Conservation (phyloP, 1,284 basidiomycete species). For the Trametes sp. region DNA sequence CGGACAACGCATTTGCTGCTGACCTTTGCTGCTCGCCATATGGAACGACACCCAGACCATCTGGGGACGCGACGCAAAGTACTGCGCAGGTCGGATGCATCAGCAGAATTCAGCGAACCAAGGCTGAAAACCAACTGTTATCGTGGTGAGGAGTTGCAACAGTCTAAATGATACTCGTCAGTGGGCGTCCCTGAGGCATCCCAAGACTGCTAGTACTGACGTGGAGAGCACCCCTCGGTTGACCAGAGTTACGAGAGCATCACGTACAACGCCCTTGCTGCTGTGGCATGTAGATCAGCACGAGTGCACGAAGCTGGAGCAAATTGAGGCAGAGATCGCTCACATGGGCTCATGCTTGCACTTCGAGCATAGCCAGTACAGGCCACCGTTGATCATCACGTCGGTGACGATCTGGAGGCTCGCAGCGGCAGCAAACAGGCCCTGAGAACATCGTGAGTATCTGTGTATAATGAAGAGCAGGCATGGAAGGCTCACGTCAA, state of each 20-base stretch:
- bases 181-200: background rate
- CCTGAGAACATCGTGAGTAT: background rate
- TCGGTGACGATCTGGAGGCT: conserved; percentile 23
- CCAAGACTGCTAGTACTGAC: conserved; percentile 1
- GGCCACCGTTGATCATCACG: conserved; percentile 14
- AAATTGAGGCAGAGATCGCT: background rate
- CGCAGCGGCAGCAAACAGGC: conserved; percentile 19
- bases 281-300: too few relatives aligned
- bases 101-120: too few relatives aligned
- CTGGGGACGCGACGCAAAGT: conserved; percentile 20
- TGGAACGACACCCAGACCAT: conserved; percentile 30
- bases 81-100: conserved; percentile 16
- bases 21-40: conserved; percentile 28
- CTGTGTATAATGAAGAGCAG: background rate
- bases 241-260: conserved; percentile 15
- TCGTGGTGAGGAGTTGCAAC: conserved; percentile 20
- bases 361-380: conserved; percentile 27
- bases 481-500: conserved; percentile 10
- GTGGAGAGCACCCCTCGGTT: conserved; percentile 26
- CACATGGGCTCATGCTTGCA: conserved; percentile 16
- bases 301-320: too few relatives aligned
- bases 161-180: background rate
- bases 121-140: conserved; percentile 29
- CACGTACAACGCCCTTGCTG: conserved; percentile 11
- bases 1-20: background rate